Percentiles rank a stretch among this genome's conserved stretches.
Conservation (phyloP, 2,329 filamentous ascomycete genomes). For the Nemania abortiva region DNA sequence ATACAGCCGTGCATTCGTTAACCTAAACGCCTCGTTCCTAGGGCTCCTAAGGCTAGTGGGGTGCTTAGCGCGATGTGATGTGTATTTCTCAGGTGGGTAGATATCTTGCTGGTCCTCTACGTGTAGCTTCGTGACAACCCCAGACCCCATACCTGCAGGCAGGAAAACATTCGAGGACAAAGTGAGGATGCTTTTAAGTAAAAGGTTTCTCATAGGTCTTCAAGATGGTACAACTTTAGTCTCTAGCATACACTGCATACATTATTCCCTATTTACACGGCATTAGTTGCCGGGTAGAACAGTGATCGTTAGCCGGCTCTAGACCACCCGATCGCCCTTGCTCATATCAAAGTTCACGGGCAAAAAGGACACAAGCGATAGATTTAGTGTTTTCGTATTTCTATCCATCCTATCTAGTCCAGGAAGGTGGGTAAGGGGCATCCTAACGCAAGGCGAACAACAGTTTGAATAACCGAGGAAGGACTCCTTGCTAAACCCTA, state of each 20-base stretch:
- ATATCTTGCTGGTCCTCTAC: neutral
- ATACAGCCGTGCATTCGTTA: conserved; percentile 7
- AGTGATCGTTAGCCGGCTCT: too few relatives aligned
- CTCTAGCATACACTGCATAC: too few relatives aligned
- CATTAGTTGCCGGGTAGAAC: too few relatives aligned
- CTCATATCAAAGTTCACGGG: neutral
- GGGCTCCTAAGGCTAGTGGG: neutral
- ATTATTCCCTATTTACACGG: too few relatives aligned
- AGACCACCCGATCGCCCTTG: too few relatives aligned
- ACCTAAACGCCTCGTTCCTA: neutral
- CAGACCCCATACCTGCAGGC: neutral
- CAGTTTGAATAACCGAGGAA: neutral
- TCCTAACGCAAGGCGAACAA: neutral
- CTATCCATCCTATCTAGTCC: conserved; percentile 2
- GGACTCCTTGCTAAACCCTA: neutral
- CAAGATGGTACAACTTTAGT: too few relatives aligned
- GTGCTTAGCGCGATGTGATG: neutral
- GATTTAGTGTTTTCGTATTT: conserved; percentile 1
- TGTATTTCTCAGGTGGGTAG: neutral
- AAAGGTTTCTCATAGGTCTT: too few relatives aligned
- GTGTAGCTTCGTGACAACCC: neutral
- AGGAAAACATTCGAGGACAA: too few relatives aligned
- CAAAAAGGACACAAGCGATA: neutral
- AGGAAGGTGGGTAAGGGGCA: neutral
- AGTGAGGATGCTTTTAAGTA: too few relatives aligned